These are phyloP conservation scores for Tolypocladium tundrense DNA, from an alignment of 2,329 filamentous ascomycete genomes.

Conservation along the genomic window DNA sequence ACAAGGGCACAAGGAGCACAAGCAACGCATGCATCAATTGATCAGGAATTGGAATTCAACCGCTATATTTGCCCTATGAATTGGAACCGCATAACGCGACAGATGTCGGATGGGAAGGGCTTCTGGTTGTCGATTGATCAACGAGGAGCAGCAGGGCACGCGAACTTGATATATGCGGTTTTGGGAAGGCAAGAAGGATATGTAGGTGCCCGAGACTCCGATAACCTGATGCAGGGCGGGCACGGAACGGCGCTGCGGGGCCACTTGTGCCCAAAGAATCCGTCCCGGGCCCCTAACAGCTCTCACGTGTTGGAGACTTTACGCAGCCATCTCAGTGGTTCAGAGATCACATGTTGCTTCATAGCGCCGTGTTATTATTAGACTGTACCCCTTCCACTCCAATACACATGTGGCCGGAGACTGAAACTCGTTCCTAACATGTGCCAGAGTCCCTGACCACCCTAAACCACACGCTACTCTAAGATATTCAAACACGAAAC, in stretches of 20 bases:
- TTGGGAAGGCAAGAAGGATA: neutral
- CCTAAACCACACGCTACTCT: too few species aligned
- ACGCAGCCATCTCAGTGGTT: too few species aligned
- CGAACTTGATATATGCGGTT: neutral
- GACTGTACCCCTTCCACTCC: too few species aligned
- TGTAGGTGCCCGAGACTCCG: neutral
- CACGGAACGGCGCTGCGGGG: neutral
- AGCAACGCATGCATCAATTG: too few species aligned
- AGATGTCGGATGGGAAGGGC: neutral
- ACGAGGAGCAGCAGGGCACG: neutral
- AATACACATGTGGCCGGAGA: neutral
- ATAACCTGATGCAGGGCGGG: neutral
- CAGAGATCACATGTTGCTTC: neutral
- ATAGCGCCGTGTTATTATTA: too few species aligned
- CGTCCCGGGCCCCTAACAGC: neutral
- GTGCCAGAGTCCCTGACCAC: too few species aligned
- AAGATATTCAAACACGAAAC: too few species aligned
- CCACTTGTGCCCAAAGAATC: neutral
- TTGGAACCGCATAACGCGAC: too few species aligned
- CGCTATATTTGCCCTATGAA: too few species aligned
- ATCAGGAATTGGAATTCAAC: too few species aligned
- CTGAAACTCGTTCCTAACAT: neutral
- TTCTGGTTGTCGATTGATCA: neutral
- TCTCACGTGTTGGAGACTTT: too few species aligned
- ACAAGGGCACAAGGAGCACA: too few species aligned